These are phyloP conservation scores for Clonostachys sp. DNA, from an alignment of 2,329 filamentous ascomycete species.

Conservation along the genomic window DNA sequence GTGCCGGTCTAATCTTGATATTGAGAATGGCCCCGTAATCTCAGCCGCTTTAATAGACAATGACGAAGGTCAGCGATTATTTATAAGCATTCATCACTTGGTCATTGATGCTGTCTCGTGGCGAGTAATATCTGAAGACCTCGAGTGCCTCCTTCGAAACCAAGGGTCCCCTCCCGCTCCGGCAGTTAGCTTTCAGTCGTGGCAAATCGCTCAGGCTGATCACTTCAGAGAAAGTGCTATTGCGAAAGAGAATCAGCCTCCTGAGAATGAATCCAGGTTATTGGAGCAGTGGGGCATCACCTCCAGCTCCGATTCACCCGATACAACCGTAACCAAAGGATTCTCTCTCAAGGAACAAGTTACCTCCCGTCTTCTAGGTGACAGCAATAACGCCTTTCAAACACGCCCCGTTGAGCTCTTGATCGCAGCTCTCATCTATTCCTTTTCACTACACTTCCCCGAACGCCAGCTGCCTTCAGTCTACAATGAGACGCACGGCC, in stretches of 20 bases:
- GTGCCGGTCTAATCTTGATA: conserved; percentile 3
- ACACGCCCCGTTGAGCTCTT: conserved; percentile 27
- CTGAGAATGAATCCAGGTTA: conserved; percentile 13
- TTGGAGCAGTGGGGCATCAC: conserved; percentile 15
- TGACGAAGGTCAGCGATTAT: conserved; percentile 13
- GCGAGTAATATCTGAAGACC: conserved; percentile 34
- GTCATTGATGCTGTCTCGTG: conserved; percentile 41
- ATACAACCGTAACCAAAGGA: conserved; percentile 7
- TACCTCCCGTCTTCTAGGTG: conserved; percentile 10
- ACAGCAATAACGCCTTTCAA: conserved; percentile 12
- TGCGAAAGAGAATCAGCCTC: too few species aligned
- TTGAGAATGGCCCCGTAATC: conserved; percentile 5
- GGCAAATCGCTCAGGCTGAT: conserved; percentile 29
- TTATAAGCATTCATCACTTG: conserved; percentile 27
- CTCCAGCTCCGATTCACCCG: not conserved
- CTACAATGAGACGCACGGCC: conserved; percentile 26
- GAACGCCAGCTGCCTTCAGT: conserved; percentile 18
- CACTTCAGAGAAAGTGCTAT: conserved; percentile 7
- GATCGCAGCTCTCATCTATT: conserved; percentile 18
- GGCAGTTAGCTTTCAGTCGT: conserved; percentile 30
- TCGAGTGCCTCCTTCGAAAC: conserved; percentile 33
- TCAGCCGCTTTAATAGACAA: conserved; percentile 4
- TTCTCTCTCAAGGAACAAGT: conserved; percentile 7
- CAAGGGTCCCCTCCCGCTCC: conserved; percentile 20
- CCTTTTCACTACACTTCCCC: conserved; percentile 17